phyloP scores from a whole-genome alignment of 2,329 filamentous ascomycete genomes.

The Epichloe festucae region DNA sequence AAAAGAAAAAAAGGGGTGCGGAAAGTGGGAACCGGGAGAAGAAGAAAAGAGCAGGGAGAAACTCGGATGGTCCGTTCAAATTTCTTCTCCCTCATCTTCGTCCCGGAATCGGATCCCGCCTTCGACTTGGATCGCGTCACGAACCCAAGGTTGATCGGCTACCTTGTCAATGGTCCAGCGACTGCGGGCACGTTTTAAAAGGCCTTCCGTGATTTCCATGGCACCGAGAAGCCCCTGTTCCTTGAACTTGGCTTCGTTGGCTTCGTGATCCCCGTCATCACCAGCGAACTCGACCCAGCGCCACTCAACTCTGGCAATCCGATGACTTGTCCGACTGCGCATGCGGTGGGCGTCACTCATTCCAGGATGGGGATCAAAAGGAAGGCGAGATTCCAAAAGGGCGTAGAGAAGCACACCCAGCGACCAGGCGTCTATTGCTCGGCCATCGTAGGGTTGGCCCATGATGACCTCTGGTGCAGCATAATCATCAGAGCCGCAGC shows the following conservation, averaged over 20 bases:
- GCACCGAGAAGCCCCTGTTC: slow-evolving; percentile 59
- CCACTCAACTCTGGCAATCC: slow-evolving; percentile 95
- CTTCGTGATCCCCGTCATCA: slow-evolving; percentile 76
- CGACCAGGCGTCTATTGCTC: slow-evolving; percentile 87
- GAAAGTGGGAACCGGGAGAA: background rate
- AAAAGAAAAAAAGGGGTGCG: too few species aligned
- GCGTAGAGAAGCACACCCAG: slow-evolving; percentile 88
- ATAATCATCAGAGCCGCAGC: slow-evolving; percentile 94
- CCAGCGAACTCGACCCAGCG: slow-evolving; percentile 80
- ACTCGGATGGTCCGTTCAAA: slow-evolving; percentile 15
- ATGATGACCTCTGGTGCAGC: slow-evolving; percentile 93
- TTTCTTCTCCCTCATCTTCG: slow-evolving; percentile 43
- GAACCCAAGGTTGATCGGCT: slow-evolving; percentile 62
- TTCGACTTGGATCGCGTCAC: slow-evolving; percentile 55
- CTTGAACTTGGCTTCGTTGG: slow-evolving; percentile 44
- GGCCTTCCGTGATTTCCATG: slow-evolving; percentile 66
- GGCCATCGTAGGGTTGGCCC: slow-evolving; percentile 87
- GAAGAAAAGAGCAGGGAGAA: background rate
- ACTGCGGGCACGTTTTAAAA: slow-evolving; percentile 70
- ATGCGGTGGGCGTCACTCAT: slow-evolving; percentile 64
- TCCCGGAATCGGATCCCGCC: slow-evolving; percentile 47
- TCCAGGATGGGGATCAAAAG: slow-evolving; percentile 80
- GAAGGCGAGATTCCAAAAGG: slow-evolving; percentile 80
- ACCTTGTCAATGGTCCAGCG: slow-evolving; percentile 67
- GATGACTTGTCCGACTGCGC: slow-evolving; percentile 73